Base-by-base conservation (phyloP, 2,329 filamentous ascomycete species). In the Calonectria henricotiae region DNA sequence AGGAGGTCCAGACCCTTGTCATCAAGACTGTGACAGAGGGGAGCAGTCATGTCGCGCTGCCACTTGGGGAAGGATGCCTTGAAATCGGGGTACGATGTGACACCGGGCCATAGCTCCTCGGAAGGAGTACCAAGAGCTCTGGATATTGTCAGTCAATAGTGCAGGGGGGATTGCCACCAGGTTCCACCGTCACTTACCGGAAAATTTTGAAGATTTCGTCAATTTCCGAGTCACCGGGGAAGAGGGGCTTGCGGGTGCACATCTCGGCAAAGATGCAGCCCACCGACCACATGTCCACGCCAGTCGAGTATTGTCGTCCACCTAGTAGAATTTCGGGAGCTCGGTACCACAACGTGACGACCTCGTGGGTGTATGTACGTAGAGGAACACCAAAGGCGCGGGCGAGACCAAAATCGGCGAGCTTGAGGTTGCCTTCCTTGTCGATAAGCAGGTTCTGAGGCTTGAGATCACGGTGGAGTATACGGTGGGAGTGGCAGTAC, bases 221-320 rank as follows among this genome's bases (percentile, higher is more conserved):
- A 79, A 84, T 84, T 63, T 85, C 83, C 92, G 94, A 96, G 81
- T 98, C 95, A 69, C 95, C 95, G 12, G 95, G 94, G 86, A 98
- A 98, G 49, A 98, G 87, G 5, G 95, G 94, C 84, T 97, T 97
- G 78, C 94, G 90, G 1, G 95, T 98, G 84, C 94, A 97, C 95
- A 98, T 98, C 83, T 98, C 95, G 11, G 95, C 95, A 82, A 98
- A 97, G 83, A 98, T 98, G 82, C 94, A 96, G 72, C 95, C 95
- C 61, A 95, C 92, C 37, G 94, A 96, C 95, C 95, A 98, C 93
- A 98, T 98, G 80, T 98, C 95, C 49, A 98, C 94, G 68, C 95
- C 95, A 15, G 95, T 98, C 13, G 94, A 96, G 85, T 98, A 98
- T 82, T 97, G 94, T 63, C 95, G 91, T 68, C 95, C 94, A 80